Percentiles rank a stretch among this genome's conserved stretches.
phyloP scores from a whole-genome alignment of 2,329 filamentous ascomycete genomes.

The Fusarium sp. region DNA sequence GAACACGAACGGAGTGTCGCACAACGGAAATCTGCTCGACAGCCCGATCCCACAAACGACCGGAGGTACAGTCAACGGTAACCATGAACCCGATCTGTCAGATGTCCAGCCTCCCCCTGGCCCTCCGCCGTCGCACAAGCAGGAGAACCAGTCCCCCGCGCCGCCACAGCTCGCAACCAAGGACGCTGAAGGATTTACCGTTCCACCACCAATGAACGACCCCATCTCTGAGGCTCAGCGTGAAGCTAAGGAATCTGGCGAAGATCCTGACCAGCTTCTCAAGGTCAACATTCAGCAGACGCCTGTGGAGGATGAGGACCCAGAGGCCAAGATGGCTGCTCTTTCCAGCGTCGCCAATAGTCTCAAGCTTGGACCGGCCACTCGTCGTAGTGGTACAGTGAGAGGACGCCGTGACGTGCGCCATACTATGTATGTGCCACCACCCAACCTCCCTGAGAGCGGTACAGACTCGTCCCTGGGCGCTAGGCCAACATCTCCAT shows the following conservation, averaged over 20 bases:
- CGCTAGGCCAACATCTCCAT: slow-evolving; percentile 35
- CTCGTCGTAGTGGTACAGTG: slow-evolving; percentile 78
- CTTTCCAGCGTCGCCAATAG: slow-evolving; percentile 80
- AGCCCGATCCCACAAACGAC: slow-evolving; percentile 43
- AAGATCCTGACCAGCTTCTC: slow-evolving; percentile 74
- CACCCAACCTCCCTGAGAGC: slow-evolving; percentile 50
- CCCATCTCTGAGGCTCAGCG: slow-evolving; percentile 78
- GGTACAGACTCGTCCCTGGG: slow-evolving; percentile 39
- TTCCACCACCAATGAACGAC: slow-evolving; percentile 72
- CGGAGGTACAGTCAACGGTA: slow-evolving; percentile 59
- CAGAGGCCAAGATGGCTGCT: slow-evolving; percentile 77
- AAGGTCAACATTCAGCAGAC: slow-evolving; percentile 84
- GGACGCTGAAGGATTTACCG: slow-evolving; percentile 80
- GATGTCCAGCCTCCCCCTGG: slow-evolving; percentile 64
- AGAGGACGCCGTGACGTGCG: slow-evolving; percentile 90
- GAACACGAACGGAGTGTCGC: slow-evolving; percentile 58
- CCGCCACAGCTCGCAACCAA: slow-evolving; percentile 56
- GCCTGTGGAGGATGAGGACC: slow-evolving; percentile 81
- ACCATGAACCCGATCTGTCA: slow-evolving; percentile 57
- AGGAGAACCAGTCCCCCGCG: slow-evolving; percentile 50
- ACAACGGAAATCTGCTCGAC: slow-evolving; percentile 46
- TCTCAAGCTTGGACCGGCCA: slow-evolving; percentile 72
- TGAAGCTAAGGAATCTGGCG: slow-evolving; percentile 63
- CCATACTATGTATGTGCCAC: slow-evolving; percentile 86
- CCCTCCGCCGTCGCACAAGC: slow-evolving; percentile 57